These are phyloP conservation scores for Millerago galiae DNA, from an alignment of 805 yeast species.

Conservation along the genomic window DNA sequence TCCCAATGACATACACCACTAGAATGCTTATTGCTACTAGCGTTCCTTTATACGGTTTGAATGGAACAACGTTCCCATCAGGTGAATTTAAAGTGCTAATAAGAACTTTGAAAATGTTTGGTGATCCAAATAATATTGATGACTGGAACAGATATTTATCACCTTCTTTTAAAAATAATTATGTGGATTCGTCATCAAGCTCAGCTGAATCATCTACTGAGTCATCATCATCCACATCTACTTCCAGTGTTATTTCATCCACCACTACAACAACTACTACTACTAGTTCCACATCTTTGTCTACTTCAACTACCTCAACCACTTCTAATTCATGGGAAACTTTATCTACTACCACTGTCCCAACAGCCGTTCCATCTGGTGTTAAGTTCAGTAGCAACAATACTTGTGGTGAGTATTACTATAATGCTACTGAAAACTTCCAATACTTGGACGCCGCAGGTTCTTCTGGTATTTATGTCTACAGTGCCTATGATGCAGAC, in stretches of 20 bases:
- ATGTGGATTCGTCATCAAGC: not conserved
- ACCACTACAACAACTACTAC: too few species aligned
- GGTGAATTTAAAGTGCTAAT: constrained; percentile 9
- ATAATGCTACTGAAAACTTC: too few species aligned
- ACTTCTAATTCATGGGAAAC: not conserved
- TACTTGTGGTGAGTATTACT: too few species aligned
- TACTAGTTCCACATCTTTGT: not conserved
- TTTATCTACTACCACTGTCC: not conserved
- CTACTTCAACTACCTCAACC: not conserved
- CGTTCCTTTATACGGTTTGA: constrained; percentile 4
- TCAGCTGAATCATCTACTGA: not conserved
- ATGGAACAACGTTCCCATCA: constrained; percentile 9
- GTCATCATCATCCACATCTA: not conserved
- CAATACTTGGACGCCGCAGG: too few species aligned
- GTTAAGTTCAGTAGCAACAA: too few species aligned
- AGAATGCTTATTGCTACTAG: not conserved
- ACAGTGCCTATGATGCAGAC: too few species aligned
- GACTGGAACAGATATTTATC: constrained; percentile 11
- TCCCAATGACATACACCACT: constrained; percentile 5
- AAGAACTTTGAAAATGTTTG: constrained; percentile 10
- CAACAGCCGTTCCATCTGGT: not conserved
- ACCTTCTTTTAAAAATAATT: constrained; percentile 3
- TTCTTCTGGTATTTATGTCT: too few species aligned
- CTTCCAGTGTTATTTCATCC: too few species aligned
- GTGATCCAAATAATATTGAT: constrained; percentile 2